Base-by-base conservation (phyloP, 2,329 filamentous ascomycete genomes). In the Samsoniella hepiali region DNA sequence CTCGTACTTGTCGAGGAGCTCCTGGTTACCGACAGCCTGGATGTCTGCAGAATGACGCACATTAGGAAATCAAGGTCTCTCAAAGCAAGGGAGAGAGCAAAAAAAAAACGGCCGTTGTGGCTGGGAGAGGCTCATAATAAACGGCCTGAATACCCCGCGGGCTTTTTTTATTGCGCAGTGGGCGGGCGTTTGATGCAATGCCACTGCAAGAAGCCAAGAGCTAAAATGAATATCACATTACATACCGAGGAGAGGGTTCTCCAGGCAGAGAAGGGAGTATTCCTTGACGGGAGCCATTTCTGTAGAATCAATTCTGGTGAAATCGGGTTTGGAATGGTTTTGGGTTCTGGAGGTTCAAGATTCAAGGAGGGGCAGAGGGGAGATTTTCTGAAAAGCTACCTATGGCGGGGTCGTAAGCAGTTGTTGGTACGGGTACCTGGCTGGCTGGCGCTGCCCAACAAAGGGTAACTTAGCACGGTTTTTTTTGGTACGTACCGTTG, bases 161-260 rank as follows among this genome's bases (percentile, higher is more conserved):
- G 42, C 31, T 54, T 57, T 29, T 45, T 45, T 34, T 40, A 22
- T 22, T 42, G 53, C 36, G 7, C 31, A 32, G 27, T 4, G 15
- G 57, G 22, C 5, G 51, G n/a, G 22, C 34, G 17, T 38, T 36
- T 27, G 22, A 36, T 29, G 27, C 11, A 44, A 22, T 15, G 22
- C 47, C 32, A 5, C n/a, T 22, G 15, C n/a, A 27, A 60, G 38
- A 44, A 68, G 61, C 63, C 57, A 44, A 62, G 40, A 13, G n/a
- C 10, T 27, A 2, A 27, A 22, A 34, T 36, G 31, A 13, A 62
- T 58, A 34, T 32, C 22, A 17, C 27, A 53, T 6, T 22, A 79
- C 84, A 70, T 81, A 93, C 91, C 94, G 72, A 99, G 90, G 72
- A 99, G 88, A 77, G 95, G 95, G 80, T 99, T 99, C 89, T 97